Percentiles rank a stretch among this genome's conserved stretches.
These are phyloP conservation scores for Polytrichum formosum DNA, from an alignment of 225 moss, liverwort and hornwort genomes.

Conservation along the genomic window DNA sequence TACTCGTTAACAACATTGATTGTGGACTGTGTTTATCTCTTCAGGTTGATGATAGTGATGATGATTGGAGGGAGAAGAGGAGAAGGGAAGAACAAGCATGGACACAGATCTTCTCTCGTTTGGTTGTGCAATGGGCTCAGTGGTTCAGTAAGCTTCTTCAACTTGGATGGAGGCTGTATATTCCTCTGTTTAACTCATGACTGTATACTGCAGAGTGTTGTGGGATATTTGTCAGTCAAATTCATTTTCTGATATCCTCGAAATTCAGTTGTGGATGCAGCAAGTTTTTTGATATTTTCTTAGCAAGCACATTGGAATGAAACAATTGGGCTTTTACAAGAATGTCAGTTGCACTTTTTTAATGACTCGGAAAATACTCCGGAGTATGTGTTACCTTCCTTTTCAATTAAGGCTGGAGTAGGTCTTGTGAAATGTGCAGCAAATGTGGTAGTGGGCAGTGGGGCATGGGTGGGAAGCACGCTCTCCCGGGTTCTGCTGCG, in stretches of 20 bases:
- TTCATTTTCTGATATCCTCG: too few relatives aligned
- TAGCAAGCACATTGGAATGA: too few relatives aligned
- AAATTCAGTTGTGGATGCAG: too few relatives aligned
- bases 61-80: conserved; percentile 35
- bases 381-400: neutral
- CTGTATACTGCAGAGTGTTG: too few relatives aligned
- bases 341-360: too few relatives aligned
- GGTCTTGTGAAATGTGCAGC: conserved; percentile 32
- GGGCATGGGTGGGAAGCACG: conserved; percentile 49
- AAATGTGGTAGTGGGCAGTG: conserved; percentile 54
- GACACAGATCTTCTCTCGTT: conserved; percentile 68
- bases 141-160: conserved; percentile 63
- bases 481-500: conserved; percentile 48
- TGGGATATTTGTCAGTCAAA: too few relatives aligned
- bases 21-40: neutral
- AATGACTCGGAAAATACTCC: too few relatives aligned
- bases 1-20: neutral
- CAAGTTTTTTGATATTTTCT: too few relatives aligned
- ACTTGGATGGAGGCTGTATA: neutral
- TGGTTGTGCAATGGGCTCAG: conserved; percentile 65
- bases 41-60: conserved; percentile 49
- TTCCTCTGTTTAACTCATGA: neutral
- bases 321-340: too few relatives aligned
- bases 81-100: conserved; percentile 57
- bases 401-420: conserved; percentile 7